Percentiles rank a stretch among this genome's conserved stretches.
These are phyloP conservation scores for Cryptococcus sp. DNA, from an alignment of 1,284 basidiomycete genomes.

Conservation along the genomic window DNA sequence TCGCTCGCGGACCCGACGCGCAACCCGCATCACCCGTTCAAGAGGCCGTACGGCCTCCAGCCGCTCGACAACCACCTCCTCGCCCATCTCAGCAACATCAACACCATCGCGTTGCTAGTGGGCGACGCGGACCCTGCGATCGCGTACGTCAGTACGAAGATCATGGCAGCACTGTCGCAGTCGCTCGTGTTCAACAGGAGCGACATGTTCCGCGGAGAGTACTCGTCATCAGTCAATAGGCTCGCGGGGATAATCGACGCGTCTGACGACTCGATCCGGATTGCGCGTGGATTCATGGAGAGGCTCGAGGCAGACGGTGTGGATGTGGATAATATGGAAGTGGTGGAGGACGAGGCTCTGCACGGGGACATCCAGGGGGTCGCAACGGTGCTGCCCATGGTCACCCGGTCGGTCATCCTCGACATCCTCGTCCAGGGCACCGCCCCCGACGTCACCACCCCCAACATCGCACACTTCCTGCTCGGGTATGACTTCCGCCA, in stretches of 20 bases:
- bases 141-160: conserved; percentile 73
- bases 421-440: conserved; percentile 82
- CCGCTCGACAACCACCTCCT: conserved; percentile 75
- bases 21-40: conserved; percentile 25
- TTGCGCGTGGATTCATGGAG: conserved; percentile 72
- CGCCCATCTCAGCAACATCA: conserved; percentile 69
- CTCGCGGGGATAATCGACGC: conserved; percentile 77
- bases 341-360: conserved; percentile 27
- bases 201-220: conserved; percentile 60
- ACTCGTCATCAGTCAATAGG: conserved; percentile 53
- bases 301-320: conserved; percentile 62
- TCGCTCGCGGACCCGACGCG: conserved; percentile 59
- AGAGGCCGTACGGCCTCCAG: conserved; percentile 37
- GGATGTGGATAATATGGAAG: conserved; percentile 41
- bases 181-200: conserved; percentile 56
- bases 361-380: conserved; percentile 20
- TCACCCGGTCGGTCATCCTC: conserved; percentile 74
- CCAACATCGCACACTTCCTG: conserved; percentile 86
- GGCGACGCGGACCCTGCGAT: conserved; percentile 70
- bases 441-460: conserved; percentile 60
- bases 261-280: conserved; percentile 79
- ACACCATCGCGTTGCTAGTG: conserved; percentile 78
- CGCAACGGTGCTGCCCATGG: conserved; percentile 47
- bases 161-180: conserved; percentile 63
- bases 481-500: conserved; percentile 67